phyloP scores from a whole-genome alignment of 441 rosid genomes.

The Daphne laureola region DNA sequence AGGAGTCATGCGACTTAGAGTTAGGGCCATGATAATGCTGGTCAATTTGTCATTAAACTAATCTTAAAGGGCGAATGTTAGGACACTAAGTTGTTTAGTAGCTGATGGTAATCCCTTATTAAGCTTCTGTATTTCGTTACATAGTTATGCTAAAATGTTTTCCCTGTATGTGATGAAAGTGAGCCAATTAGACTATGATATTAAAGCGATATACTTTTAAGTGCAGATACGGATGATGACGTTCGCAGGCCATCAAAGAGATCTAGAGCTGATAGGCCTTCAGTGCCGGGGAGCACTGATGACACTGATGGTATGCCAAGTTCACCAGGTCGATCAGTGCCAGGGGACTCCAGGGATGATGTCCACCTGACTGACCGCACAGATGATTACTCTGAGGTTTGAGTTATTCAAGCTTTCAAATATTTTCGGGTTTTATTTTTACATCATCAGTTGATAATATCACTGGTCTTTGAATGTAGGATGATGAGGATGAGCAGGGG shows the following conservation, averaged over 20 bases:
- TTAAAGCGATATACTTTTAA: too few species aligned
- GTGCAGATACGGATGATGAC: conserved; percentile 78
- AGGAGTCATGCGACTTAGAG: too few species aligned
- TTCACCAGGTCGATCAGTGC: conserved; percentile 67
- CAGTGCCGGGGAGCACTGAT: conserved; percentile 47
- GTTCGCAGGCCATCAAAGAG: conserved; percentile 79
- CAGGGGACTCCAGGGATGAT: conserved; percentile 63
- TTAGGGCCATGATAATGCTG: too few species aligned
- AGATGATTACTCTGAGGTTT: conserved; percentile 70
- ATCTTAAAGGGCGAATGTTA: too few species aligned
- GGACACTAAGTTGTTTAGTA: too few species aligned
- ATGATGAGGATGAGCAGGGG: conserved; percentile 69
- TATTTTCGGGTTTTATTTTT: not conserved
- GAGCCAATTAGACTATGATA: too few species aligned
- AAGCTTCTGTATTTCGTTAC: too few species aligned
- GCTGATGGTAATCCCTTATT: too few species aligned
- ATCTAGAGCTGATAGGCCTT: conserved; percentile 67
- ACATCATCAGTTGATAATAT: conserved; percentile 5
- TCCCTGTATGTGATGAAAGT: too few species aligned
- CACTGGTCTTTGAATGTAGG: conserved; percentile 25
- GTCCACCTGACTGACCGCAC: conserved; percentile 86
- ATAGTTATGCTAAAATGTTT: too few species aligned
- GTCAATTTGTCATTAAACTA: too few species aligned
- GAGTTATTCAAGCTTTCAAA: not conserved
- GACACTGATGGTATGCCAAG: conserved; percentile 70